These are phyloP conservation scores for Phlebiopsis gigantea DNA, from an alignment of 768 basidiomycete species.

Conservation along the genomic window DNA sequence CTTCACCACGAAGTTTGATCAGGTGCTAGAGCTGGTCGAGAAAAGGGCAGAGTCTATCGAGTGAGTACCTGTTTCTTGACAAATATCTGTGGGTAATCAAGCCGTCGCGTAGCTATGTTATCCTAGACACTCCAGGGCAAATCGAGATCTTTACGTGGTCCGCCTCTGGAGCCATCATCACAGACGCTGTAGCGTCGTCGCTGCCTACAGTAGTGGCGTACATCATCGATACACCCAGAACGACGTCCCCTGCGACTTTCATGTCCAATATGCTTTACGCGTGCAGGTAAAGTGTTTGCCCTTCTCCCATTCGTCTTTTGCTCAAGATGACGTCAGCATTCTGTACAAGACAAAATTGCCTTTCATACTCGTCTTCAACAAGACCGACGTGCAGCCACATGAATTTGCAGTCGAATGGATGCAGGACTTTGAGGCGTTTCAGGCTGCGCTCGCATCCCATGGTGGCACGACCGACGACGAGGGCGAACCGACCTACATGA, in stretches of 20 bases:
- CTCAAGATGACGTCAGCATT: constrained; percentile 49
- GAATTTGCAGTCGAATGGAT: constrained; percentile 97
- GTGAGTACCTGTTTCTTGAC: constrained; percentile 41
- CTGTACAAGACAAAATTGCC: constrained; percentile 97
- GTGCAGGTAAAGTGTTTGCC: constrained; percentile 61
- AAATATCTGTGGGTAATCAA: neutral
- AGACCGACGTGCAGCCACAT: constrained; percentile 89
- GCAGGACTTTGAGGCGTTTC: constrained; percentile 95
- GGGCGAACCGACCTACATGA: constrained; percentile 96
- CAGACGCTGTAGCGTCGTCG: constrained; percentile 90
- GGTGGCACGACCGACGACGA: constrained; percentile 64
- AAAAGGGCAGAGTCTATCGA: constrained; percentile 85
- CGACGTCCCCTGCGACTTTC: constrained; percentile 92
- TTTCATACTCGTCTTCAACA: constrained; percentile 98
- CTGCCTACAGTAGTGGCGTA: constrained; percentile 95
- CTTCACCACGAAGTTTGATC: constrained; percentile 99
- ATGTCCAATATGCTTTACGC: constrained; percentile 99
- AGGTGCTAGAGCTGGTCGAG: constrained; percentile 88
- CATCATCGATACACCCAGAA: constrained; percentile 94
- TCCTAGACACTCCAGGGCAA: constrained; percentile 96
- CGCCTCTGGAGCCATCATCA: constrained; percentile 97
- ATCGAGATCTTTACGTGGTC: constrained; percentile 99
- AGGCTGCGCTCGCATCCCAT: constrained; percentile 75
- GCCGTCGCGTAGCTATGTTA: constrained; percentile 62
- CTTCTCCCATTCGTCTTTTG: neutral